Base-by-base conservation (phyloP, 2,329 filamentous ascomycete species). In the Biscogniauxia mediterranea region DNA sequence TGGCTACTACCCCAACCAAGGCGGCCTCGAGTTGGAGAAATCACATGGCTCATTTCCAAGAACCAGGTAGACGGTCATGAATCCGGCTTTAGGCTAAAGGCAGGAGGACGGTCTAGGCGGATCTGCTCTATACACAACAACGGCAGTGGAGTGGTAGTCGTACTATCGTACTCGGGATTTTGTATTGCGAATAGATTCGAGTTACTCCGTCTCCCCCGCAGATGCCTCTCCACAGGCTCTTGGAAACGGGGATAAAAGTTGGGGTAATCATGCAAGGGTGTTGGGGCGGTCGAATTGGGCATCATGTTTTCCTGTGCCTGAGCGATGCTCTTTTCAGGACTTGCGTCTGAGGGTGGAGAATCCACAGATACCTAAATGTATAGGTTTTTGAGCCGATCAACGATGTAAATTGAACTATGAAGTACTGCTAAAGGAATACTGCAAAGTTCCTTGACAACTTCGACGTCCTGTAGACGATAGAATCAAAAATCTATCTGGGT, bases 61-160 rank as follows among this genome's bases (percentile, higher is more conserved):
- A 63, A 32, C 62, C 57, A 55, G 64, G 64, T 66, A 42, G 17
- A 57, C 32, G 46, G 56, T 42, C 53, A 59, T 62, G 56, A 55
- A 2, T 50, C 38, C 26, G 20, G 11, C 3, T 64, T 66, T 63
- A 68, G 66, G 62, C 55, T 68, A 63, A 68, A 65, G 15, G 20
- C 28, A 26, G 20, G 26, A 58, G 26, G 42, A 20, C 53, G 26
- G 60, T 61, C 50, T 17, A 11, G 50, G 19, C 19, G 32, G 58
- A 59, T 52, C 56, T 64, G 56, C 52, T 50, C 58, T 51, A 25
- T 58, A 56, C 56, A 46, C 25, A 53, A 59, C 19, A 25, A 56
- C 56, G 46, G 49, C 52, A 49, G 5, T 60, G 61, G 54, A 49
- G 5, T 60, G 61, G 54, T n/a, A 50, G 58, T 52, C 38, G 9